Percentiles rank a stretch among this genome's conserved stretches.
Evolutionary conservation across 1,284 basidiomycete genomes (phyloP).

Genomic region (Leccinum pachyderme): DNA sequence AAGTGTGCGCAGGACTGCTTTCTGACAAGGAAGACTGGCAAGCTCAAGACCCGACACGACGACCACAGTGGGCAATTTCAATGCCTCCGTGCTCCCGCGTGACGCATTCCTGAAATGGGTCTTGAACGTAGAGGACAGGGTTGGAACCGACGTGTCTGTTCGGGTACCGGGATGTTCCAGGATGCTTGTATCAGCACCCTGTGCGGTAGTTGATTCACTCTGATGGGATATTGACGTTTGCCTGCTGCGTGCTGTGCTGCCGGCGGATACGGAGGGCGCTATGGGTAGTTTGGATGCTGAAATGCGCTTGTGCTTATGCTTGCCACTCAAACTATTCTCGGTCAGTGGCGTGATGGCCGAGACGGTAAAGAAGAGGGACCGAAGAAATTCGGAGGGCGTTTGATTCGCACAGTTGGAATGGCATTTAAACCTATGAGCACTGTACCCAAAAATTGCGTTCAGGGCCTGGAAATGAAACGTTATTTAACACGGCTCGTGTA

Average conservation of each 20-base stretch:
- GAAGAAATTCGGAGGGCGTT: conserved; percentile 44
- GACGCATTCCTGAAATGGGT: conserved; percentile 14
- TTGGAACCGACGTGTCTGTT: conserved; percentile 20
- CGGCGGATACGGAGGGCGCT: conserved; percentile 16
- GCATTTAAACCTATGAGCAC: conserved; percentile 57
- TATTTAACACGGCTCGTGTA: not conserved
- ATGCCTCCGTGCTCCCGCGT: conserved; percentile 14
- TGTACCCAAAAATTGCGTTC: conserved; percentile 55
- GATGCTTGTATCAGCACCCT: conserved; percentile 8
- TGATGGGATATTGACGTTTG: conserved; percentile 23
- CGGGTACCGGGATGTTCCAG: conserved; percentile 11
- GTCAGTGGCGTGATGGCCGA: conserved; percentile 25
- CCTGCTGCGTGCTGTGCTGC: conserved; percentile 24
- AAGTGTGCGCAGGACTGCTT: conserved; percentile 55
- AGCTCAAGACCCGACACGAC: conserved; percentile 71
- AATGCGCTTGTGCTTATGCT: conserved; percentile 28
- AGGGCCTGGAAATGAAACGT: conserved; percentile 45
- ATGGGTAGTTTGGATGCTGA: conserved; percentile 17
- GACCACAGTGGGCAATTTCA: conserved; percentile 55
- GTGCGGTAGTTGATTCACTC: conserved; percentile 19
- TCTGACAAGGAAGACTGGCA: conserved; percentile 53
- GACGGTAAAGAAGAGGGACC: conserved; percentile 50
- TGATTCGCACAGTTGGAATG: conserved; percentile 26
- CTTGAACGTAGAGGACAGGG: conserved; percentile 27
- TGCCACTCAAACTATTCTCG: conserved; percentile 28